A percentile compares a stretch with the other conserved stretches of the same genome.
Conservation (phyloP, 2,329 filamentous ascomycete genomes). For the Pezicula neosporulosa region DNA sequence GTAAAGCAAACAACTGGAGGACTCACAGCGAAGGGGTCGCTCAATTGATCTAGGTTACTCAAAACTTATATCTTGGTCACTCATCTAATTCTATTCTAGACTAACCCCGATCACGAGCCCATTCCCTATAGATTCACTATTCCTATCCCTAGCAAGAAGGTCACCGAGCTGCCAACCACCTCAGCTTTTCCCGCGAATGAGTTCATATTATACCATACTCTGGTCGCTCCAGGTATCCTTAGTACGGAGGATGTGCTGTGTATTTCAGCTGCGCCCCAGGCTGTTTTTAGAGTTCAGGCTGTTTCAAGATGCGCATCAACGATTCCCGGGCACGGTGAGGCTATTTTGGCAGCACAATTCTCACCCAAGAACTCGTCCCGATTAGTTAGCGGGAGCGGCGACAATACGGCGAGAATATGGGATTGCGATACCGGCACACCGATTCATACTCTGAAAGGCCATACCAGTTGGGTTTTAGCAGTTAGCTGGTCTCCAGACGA, state of each 20-base stretch:
- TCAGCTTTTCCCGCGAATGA: slow-evolving; percentile 26
- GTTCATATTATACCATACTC: slow-evolving; percentile 38
- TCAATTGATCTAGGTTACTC: no score
- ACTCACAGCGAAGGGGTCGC: no score
- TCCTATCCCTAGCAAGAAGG: slow-evolving; percentile 37
- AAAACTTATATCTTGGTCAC: neutral
- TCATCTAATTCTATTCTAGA: slow-evolving; percentile 16
- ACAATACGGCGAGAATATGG: slow-evolving; percentile 89
- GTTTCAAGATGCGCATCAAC: slow-evolving; percentile 86
- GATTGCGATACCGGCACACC: slow-evolving; percentile 93
- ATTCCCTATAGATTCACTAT: slow-evolving; percentile 65
- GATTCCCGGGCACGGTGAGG: slow-evolving; percentile 87
- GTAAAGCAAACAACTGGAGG: no score
- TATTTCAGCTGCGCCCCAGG: slow-evolving; percentile 71
- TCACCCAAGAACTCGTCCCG: slow-evolving; percentile 73
- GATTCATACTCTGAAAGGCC: slow-evolving; percentile 78
- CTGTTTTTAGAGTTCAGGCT: slow-evolving; percentile 88
- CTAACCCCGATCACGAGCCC: slow-evolving; percentile 51
- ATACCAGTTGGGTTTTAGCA: slow-evolving; percentile 85
- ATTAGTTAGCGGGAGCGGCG: slow-evolving; percentile 85
- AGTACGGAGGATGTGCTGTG: slow-evolving; percentile 34
- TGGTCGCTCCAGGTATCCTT: slow-evolving; percentile 34
- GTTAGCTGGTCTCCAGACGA: slow-evolving; percentile 87
- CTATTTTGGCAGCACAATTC: slow-evolving; percentile 84
- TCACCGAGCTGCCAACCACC: slow-evolving; percentile 34